Evolutionary conservation across 1,284 basidiomycete species (phyloP).

Genomic region (Sparassis latifolia): DNA sequence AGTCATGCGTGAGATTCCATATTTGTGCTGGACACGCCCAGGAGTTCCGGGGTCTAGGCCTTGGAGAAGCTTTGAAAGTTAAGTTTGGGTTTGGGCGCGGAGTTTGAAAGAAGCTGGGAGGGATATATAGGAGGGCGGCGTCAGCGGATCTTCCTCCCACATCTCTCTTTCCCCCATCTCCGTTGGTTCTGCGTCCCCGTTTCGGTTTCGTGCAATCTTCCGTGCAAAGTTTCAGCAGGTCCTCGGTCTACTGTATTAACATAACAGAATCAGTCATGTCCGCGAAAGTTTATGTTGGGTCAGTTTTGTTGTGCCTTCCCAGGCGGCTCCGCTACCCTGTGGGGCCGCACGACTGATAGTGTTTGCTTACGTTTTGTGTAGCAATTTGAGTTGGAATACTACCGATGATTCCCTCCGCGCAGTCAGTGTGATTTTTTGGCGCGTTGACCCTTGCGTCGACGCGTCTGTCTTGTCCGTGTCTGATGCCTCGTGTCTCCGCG

Average conservation of each 20-base stretch:
- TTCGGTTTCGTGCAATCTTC: conserved; percentile 27
- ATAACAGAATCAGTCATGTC: conserved; percentile 48
- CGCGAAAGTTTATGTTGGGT: conserved; percentile 84
- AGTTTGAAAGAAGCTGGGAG: conserved; percentile 21
- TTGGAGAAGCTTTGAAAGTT: conserved; percentile 6
- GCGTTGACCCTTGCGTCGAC: conserved; percentile 23
- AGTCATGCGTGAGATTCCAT: too few species aligned
- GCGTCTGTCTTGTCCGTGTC: conserved; percentile 26
- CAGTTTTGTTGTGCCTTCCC: conserved; percentile 36
- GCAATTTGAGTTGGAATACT: conserved; percentile 92
- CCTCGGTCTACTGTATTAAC: conserved; percentile 33
- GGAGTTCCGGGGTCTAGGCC: conserved; percentile 1
- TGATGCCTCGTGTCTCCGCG: conserved; percentile 21
- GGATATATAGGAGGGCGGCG: conserved; percentile 44
- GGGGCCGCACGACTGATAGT: conserved; percentile 27
- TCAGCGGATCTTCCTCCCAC: conserved; percentile 11
- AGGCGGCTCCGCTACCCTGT: conserved; percentile 9
- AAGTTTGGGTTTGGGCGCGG: conserved; percentile 19
- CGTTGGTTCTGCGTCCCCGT: conserved; percentile 23
- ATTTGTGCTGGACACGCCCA: too few species aligned
- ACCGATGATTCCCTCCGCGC: conserved; percentile 82
- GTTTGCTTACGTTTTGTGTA: conserved; percentile 27
- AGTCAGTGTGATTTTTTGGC: conserved; percentile 59
- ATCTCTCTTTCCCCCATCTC: conserved; percentile 22
- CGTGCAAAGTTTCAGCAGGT: conserved; percentile 44